A percentile compares a stretch with the other conserved stretches of the same genome.
These are phyloP conservation scores for Ceratobasidium sp. DNA, from an alignment of 1,284 basidiomycete genomes.

Conservation along the genomic window DNA sequence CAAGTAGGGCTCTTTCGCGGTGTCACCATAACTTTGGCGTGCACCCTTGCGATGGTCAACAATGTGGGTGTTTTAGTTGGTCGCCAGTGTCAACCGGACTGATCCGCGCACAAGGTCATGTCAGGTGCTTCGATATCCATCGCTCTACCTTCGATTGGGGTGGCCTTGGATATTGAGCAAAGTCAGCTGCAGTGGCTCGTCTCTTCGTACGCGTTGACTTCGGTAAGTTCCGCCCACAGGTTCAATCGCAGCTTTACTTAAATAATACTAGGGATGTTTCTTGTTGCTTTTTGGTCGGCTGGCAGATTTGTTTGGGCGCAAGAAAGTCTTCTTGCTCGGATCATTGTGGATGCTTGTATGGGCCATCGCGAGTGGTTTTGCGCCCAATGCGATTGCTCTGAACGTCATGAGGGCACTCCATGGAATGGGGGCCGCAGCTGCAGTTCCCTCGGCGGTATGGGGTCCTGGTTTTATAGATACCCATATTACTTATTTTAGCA, in stretches of 20 bases:
- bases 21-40: slow-evolving; percentile 24
- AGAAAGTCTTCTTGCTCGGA: slow-evolving; percentile 65
- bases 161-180: slow-evolving; percentile 55
- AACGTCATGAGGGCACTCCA: slow-evolving; percentile 73
- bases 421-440: slow-evolving; percentile 72
- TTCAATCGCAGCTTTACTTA: slow-evolving; percentile 29
- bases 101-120: slow-evolving; percentile 18
- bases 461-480: neutral
- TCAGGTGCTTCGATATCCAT: slow-evolving; percentile 53
- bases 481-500: neutral
- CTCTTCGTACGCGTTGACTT: slow-evolving; percentile 60
- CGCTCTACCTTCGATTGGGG: slow-evolving; percentile 67
- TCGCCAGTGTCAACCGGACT: neutral
- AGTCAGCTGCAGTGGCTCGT: slow-evolving; percentile 69
- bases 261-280: slow-evolving; percentile 65
- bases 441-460: slow-evolving; percentile 71
- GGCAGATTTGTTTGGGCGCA: slow-evolving; percentile 74
- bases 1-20: slow-evolving; percentile 11
- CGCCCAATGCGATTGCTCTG: slow-evolving; percentile 55
- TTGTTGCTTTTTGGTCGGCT: slow-evolving; percentile 73
- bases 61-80: slow-evolving; percentile 4
- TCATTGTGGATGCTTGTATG: slow-evolving; percentile 57
- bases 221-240: slow-evolving; percentile 50
- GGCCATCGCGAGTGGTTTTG: slow-evolving; percentile 63
- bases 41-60: slow-evolving; percentile 35